These are phyloP conservation scores for Torulaspora indica DNA, from an alignment of 805 yeast species.

Conservation along the genomic window DNA sequence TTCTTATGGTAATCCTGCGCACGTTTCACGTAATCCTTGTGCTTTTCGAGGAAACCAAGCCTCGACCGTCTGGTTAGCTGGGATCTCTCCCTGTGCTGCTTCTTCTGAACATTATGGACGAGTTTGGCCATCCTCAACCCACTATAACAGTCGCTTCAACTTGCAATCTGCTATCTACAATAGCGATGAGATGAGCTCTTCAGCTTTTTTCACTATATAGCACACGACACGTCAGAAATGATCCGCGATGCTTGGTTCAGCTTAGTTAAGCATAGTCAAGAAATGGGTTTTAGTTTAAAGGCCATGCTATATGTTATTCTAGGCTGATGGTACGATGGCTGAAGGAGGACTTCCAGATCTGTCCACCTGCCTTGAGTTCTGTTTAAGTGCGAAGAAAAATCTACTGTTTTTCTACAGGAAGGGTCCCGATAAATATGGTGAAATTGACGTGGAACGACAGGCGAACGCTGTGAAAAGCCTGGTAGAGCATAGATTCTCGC, in stretches of 20 bases:
- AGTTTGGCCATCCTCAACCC: constrained; percentile 56
- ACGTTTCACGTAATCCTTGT: constrained; percentile 72
- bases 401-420: constrained; percentile 19
- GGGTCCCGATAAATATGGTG: constrained; percentile 3
- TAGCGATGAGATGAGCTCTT: constrained; percentile 51
- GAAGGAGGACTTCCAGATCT: constrained; percentile 18
- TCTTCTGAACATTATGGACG: constrained; percentile 89
- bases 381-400: constrained; percentile 18
- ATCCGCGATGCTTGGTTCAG: background rate
- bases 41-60: constrained; percentile 88
- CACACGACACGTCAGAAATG: constrained; percentile 1
- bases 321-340: constrained; percentile 4
- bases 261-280: background rate
- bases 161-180: background rate
- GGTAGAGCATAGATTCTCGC: constrained; percentile 9
- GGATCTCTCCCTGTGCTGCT: constrained; percentile 91
- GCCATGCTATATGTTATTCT: too few relatives aligned
- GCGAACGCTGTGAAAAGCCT: constrained; percentile 10
- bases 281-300: background rate
- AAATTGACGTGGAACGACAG: constrained; percentile 12
- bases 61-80: constrained; percentile 71
- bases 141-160: background rate
- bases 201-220: background rate
- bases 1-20: constrained; percentile 62
- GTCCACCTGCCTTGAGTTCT: constrained; percentile 19